A percentile compares a stretch with the other conserved stretches of the same genome.
phyloP scores from a whole-genome alignment of 2,329 filamentous ascomycete genomes.

The Trichophyton schoenleinii region DNA sequence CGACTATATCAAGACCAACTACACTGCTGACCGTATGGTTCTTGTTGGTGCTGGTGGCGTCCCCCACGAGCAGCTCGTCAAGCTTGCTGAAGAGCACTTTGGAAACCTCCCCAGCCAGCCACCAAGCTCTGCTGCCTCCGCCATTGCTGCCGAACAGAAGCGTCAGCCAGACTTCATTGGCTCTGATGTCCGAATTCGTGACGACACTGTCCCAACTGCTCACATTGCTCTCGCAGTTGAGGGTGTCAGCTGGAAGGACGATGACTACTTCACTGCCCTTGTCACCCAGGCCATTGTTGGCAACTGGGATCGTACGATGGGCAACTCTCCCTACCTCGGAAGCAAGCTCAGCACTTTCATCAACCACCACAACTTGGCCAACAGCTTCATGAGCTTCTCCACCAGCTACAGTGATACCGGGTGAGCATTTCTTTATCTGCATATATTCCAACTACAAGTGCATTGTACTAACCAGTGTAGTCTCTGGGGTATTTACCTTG shows the following conservation, averaged over 20 bases:
- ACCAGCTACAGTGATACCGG: conserved; percentile 99
- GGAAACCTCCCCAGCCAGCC: conserved; percentile 61
- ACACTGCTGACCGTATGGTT: conserved; percentile 98
- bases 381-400: conserved; percentile 99
- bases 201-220: conserved; percentile 89
- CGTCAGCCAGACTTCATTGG: conserved; percentile 88
- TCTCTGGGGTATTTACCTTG: conserved; percentile 99
- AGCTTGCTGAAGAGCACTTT: conserved; percentile 95
- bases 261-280: conserved; percentile 96
- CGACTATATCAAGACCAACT: conserved; percentile 99
- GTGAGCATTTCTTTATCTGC: conserved; percentile 41
- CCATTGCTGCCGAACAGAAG: conserved; percentile 62
- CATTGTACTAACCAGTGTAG: conserved; percentile 35
- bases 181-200: conserved; percentile 87
- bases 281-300: conserved; percentile 97
- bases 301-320: conserved; percentile 99
- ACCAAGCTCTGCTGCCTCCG: conserved; percentile 59
- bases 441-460: not conserved
- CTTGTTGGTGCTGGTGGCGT: conserved; percentile 90
- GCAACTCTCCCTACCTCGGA: conserved; percentile 90
- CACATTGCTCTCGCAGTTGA: conserved; percentile 98
- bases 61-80: conserved; percentile 85
- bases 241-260: conserved; percentile 98
- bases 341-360: conserved; percentile 96
- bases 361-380: conserved; percentile 88